Base-by-base conservation (phyloP, 2,329 filamentous ascomycete species). In the Alternaria sp. region DNA sequence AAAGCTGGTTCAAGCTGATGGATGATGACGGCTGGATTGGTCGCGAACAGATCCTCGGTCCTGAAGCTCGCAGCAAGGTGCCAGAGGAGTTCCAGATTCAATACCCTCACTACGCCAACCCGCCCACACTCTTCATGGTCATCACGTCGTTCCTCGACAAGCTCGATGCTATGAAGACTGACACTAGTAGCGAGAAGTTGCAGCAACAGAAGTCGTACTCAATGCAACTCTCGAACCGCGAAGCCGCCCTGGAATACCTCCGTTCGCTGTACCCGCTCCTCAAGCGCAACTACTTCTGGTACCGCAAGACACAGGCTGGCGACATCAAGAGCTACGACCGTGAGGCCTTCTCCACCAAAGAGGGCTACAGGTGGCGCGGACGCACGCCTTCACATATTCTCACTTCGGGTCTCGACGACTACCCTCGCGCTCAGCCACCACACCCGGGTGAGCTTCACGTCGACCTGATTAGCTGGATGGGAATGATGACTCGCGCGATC, bases 1-100 rank as follows among this genome's bases (percentile, higher is more conserved):
- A 91, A 82, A 97, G 93, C 81, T 99, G 96, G 96, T 96, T 96
- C 83, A 93, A 90, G 68, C 87, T 97, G 18, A 97, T 98, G 88
- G 96, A 99, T 70, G 92, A 96, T 15, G 94, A 98, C 78, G 96
- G 96, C 58, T 99, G 96, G 96, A 98, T 99, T 76, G 93, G 90
- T 4, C 91, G 96, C 55, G 96, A 99, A 83, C 94, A 97, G 81
- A 98, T 99, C 63, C 87, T 99, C 3, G 96, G 96, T 2, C 82
- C 87, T 3, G 96, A 99, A 82, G 96, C 96, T 50, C 90, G 95
- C 66, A 97, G 92, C 86, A 98, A 97, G 81, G 96, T 99, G 2
- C 96, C 96, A 0, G 80, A 86, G 5, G 94, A 98, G 80, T 99
- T 99, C 79, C 94, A 97, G 74, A 88, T 94, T 14, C 96, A 98